Evolutionary conservation across 768 basidiomycete genomes (phyloP), one percentile per base, ranked within the genome.

Genomic region (Melanogaster broomeanus): DNA sequence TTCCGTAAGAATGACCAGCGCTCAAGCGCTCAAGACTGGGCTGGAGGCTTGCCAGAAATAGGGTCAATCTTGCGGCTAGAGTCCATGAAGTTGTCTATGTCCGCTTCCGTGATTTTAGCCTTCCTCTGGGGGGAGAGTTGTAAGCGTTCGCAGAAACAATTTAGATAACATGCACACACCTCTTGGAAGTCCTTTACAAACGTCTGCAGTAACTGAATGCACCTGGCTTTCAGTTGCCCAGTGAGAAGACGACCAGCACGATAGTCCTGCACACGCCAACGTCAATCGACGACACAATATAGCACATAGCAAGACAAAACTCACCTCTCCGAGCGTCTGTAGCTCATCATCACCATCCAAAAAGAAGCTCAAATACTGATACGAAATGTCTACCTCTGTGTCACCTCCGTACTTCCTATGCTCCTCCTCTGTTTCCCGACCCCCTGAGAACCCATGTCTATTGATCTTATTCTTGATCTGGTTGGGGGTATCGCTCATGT

Each of bases 381-480:
- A 98, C 50, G 87, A 80, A 49, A 99, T 92, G 68, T 99, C 97
- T 18, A 98, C 93, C 47, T 98, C 93, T 1, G 93, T 85, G 67
- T 98, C 80, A 0, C 97, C 97, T 4, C 97, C 97, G 16, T 88
- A 72, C 61, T 76, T 79, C 56, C 93, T 66, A 66, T 99, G 97
- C 53, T 97, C 92, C 70, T 98, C 96, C 70, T 93, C 88, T n/a
- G 93, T 93, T 71, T 94, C 95, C 66, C 83, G 78, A 19, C 97
- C 97, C 10, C 97, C 97, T 1, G 91, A 94, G 72, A 98, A 99
- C 3, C 93, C 97, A 63, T 99, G 93, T 60, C 79, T 85, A 67
- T 93, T 97, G 63, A 99, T 83, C 77, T 99, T 99, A 68, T 93
- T 97, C 75, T 97, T 96, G 74, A 99, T 98, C 71, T 95, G 91